A percentile compares a stretch with the other conserved stretches of the same genome.
Evolutionary conservation across 345 rosid species (phyloP).

Genomic region (Linum usitatissimum): DNA sequence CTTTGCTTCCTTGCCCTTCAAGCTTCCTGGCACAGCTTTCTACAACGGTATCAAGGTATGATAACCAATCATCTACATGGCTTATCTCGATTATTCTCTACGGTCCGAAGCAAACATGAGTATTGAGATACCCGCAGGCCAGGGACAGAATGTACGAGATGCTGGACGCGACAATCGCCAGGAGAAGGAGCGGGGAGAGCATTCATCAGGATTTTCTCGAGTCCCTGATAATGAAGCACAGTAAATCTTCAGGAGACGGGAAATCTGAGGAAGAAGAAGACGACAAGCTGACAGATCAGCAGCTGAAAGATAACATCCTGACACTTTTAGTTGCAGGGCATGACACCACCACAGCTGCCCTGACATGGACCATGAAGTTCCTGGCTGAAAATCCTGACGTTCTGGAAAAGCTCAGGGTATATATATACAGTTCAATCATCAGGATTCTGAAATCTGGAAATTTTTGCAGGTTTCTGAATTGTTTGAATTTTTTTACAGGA

Average conservation of each 20-base stretch:
- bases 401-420: constrained; percentile 42
- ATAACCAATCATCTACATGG: too few relatives aligned
- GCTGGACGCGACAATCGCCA: constrained; percentile 34
- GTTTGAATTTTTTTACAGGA: constrained; percentile 24
- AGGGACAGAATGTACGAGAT: constrained; percentile 51
- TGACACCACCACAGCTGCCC: constrained; percentile 58
- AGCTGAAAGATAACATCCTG: constrained; percentile 47
- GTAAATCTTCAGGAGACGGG: constrained; percentile 18
- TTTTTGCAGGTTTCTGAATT: background rate
- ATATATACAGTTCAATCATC: background rate
- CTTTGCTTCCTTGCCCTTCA: constrained; percentile 55
- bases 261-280: constrained; percentile 14
- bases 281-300: constrained; percentile 43
- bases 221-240: constrained; percentile 46
- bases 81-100: too few relatives aligned
- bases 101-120: too few relatives aligned
- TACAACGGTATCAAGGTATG: constrained; percentile 43
- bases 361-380: constrained; percentile 54
- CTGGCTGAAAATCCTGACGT: constrained; percentile 43
- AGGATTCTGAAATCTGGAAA: background rate
- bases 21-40: constrained; percentile 58
- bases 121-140: constrained; percentile 26
- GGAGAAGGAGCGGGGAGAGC: constrained; percentile 37
- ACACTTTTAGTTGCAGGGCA: constrained; percentile 64
- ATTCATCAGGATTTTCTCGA: constrained; percentile 48